These are phyloP conservation scores for Phytophthora ramorum DNA, from an alignment of 352 stramenopile genomes.

Conservation along the genomic window DNA sequence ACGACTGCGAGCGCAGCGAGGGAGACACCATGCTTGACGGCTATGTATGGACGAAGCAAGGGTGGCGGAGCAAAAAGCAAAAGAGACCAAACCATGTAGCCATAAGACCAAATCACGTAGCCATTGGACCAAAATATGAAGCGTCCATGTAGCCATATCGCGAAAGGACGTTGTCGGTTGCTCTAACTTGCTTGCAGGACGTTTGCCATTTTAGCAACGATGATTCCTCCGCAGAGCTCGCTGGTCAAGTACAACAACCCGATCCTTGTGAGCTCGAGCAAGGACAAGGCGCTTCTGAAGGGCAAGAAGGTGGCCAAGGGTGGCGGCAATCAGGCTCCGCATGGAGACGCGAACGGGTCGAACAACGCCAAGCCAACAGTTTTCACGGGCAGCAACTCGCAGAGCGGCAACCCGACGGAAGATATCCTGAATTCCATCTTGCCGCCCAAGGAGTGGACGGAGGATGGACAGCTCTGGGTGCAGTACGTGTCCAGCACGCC, in stretches of 20 bases:
- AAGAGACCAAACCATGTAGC: too few species aligned
- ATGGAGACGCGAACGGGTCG: slow-evolving; percentile 23
- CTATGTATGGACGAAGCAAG: too few species aligned
- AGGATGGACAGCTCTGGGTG: slow-evolving; percentile 93
- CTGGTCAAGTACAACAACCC: slow-evolving; percentile 94
- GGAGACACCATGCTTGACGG: background rate
- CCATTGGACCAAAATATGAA: background rate
- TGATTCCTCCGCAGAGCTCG: slow-evolving; percentile 89
- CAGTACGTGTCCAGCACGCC: slow-evolving; percentile 94
- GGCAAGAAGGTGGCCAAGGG: slow-evolving; percentile 43
- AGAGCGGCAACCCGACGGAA: slow-evolving; percentile 78
- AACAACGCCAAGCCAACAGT: slow-evolving; percentile 52
- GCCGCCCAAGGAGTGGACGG: slow-evolving; percentile 88
- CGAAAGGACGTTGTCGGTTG: slow-evolving; percentile 20
- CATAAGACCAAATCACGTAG: background rate
- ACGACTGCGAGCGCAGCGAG: slow-evolving; percentile 67
- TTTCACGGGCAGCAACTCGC: slow-evolving; percentile 66
- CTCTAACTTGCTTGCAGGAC: background rate
- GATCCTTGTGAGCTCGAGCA: slow-evolving; percentile 90
- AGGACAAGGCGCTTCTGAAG: slow-evolving; percentile 73
- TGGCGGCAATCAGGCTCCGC: slow-evolving; percentile 33
- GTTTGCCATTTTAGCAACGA: slow-evolving; percentile 23
- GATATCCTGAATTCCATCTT: slow-evolving; percentile 94
- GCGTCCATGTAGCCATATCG: slow-evolving; percentile 12
- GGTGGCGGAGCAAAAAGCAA: too few species aligned